Conservation (phyloP, 768 basidiomycete species). For the Fomitopsis pulvina region DNA sequence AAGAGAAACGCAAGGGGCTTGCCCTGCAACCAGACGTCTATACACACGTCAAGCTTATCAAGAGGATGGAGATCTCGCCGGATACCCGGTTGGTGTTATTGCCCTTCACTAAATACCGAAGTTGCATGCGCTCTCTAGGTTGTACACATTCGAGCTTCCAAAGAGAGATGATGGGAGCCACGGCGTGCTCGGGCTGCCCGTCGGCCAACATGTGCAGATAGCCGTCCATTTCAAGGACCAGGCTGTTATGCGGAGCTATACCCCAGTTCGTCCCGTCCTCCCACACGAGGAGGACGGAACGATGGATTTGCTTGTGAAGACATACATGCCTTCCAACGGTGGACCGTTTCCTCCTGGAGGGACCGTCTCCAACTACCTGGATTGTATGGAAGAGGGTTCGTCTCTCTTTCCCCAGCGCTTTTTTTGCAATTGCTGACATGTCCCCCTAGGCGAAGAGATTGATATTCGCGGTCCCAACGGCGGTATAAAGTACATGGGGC, state of each 20-base stretch:
- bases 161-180: constrained; percentile 9
- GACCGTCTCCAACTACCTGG: constrained; percentile 18
- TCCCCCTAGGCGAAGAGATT: constrained; percentile 15
- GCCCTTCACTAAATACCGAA: too few species aligned
- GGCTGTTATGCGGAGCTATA: constrained; percentile 16
- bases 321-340: constrained; percentile 12
- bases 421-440: neutral
- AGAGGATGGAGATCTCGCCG: constrained; percentile 8
- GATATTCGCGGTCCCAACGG: constrained; percentile 17
- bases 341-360: constrained; percentile 17
- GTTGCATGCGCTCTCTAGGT: constrained; percentile 1
- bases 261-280: constrained; percentile 15
- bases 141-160: constrained; percentile 17
- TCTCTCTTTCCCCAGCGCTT: too few species aligned
- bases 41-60: constrained; percentile 11
- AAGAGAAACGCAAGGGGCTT: constrained; percentile 14
- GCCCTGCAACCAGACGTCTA: constrained; percentile 17
- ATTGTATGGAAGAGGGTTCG: constrained; percentile 15
- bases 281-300: constrained; percentile 18
- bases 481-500: constrained; percentile 15
- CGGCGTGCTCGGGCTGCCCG: constrained; percentile 12
- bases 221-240: constrained; percentile 18
- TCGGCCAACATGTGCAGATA: constrained; percentile 16
- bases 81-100: constrained; percentile 16
- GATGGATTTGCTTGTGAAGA: constrained; percentile 19